Base-by-base conservation (phyloP, 306 rosid species). In the Acacia melanoxylon region DNA sequence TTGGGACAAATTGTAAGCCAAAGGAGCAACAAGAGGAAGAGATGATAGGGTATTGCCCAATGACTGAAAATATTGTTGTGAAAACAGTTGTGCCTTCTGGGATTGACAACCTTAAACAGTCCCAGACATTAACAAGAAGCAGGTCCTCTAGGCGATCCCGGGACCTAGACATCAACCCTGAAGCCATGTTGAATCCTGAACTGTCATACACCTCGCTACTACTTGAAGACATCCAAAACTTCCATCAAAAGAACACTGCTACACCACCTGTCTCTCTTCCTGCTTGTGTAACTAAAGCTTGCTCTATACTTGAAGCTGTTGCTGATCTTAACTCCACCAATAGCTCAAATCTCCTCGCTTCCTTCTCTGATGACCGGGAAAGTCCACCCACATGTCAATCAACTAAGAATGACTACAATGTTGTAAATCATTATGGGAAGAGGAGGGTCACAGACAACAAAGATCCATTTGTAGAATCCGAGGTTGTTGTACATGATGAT, bases 251-350 rank as follows among this genome's bases (percentile, higher is more conserved):
- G 86, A 92, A 22, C 85, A 69, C 74, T 69, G 8, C 19, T 12
- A 66, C 88, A 24, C 75, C 87, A 78, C 83, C 88, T 10, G 91
- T 92, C 31, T 85, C 97, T 20, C 90, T 96, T 69, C 99, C 99
- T 5, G 85, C 91, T 67, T 93, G 98, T 81, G 97, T 93, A 83
- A 86, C 89, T 82, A 93, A 96, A 83, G 98, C 94, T 24, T 96
- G 98, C 78, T 93, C 98, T n/a, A 96, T 96, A 78, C 85, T 93
- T 33, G 99, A 96, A 83, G 99, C 98, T 46, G 97, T 96, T 37
- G 97, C 98, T 8, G 99, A 96, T 85, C 97, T 96, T 63, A 93
- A 93, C 86, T 93, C 95, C 59, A 81, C 92, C 6, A 90, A 91
- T 16, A 86, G 90, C 68, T 85, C 95, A 59, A 90, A 80, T 73